phyloP scores from a whole-genome alignment of 352 stramenopile species.

The Pythium myriotylum region DNA sequence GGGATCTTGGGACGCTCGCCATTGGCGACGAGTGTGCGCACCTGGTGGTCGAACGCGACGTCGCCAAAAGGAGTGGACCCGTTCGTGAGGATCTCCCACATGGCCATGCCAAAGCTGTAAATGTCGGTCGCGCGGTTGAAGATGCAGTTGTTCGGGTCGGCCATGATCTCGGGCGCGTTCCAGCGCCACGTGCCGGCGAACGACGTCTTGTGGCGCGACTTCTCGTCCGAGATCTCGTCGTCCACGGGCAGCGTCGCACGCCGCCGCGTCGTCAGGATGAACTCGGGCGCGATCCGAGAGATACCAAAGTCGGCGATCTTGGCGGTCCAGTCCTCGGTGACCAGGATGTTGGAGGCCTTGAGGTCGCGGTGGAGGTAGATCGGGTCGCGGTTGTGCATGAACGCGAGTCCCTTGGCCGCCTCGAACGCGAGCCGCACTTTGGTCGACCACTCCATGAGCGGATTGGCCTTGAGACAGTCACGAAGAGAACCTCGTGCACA shows the following conservation, averaged over 20 bases:
- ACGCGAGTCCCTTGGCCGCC: slow-evolving; percentile 69
- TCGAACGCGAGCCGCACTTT: slow-evolving; percentile 73
- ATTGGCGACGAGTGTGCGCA: slow-evolving; percentile 54
- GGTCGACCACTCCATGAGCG: slow-evolving; percentile 65
- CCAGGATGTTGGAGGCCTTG: slow-evolving; percentile 76
- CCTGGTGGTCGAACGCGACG: slow-evolving; percentile 69
- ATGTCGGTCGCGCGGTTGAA: slow-evolving; percentile 79
- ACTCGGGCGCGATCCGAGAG: slow-evolving; percentile 72
- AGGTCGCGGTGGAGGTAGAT: slow-evolving; percentile 79
- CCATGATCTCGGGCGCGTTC: slow-evolving; percentile 76
- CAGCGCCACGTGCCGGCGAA: slow-evolving; percentile 78
- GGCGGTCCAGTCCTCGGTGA: slow-evolving; percentile 72
- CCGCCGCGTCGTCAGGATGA: slow-evolving; percentile 44
- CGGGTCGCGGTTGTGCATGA: slow-evolving; percentile 76
- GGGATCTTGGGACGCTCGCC: slow-evolving; percentile 59
- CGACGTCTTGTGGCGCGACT: slow-evolving; percentile 45
- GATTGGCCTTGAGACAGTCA: slow-evolving; percentile 62
- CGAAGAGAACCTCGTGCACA: slow-evolving; percentile 62
- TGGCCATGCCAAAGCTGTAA: slow-evolving; percentile 72
- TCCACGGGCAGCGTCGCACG: slow-evolving; percentile 21
- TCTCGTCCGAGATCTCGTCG: slow-evolving; percentile 31
- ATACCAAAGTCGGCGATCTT: slow-evolving; percentile 82
- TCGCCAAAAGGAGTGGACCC: slow-evolving; percentile 66
- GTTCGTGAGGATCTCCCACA: slow-evolving; percentile 78
- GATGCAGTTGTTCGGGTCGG: slow-evolving; percentile 60